Evolutionary conservation across 2,329 filamentous ascomycete species (phyloP).

Genomic region (Paradendryphiella salina): DNA sequence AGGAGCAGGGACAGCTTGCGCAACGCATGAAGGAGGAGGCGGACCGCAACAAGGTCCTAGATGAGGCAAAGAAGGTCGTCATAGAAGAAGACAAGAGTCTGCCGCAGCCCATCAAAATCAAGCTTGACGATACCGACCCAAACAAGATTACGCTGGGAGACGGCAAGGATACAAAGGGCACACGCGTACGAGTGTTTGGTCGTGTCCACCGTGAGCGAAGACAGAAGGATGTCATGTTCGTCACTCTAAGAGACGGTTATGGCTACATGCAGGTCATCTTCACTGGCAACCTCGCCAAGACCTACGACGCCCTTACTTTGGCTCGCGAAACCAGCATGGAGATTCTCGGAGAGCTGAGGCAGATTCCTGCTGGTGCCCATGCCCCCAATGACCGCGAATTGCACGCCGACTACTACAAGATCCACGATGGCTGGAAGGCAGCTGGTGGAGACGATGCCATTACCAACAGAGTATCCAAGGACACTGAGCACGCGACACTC

Average conservation of each 20-base stretch:
- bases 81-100: conserved; percentile 71
- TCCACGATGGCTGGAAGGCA: conserved; percentile 68
- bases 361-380: conserved; percentile 74
- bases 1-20: conserved; percentile 72
- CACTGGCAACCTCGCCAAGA: conserved; percentile 79
- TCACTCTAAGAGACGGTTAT: conserved; percentile 84
- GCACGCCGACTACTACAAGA: conserved; percentile 84
- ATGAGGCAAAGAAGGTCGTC: conserved; percentile 79
- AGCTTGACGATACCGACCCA: conserved; percentile 69
- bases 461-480: conserved; percentile 75
- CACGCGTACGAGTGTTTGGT: conserved; percentile 77
- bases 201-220: conserved; percentile 78
- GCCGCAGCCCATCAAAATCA: conserved; percentile 74
- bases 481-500: conserved; percentile 71
- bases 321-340: conserved; percentile 86
- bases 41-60: conserved; percentile 70
- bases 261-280: conserved; percentile 84
- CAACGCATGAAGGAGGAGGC: conserved; percentile 73
- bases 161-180: conserved; percentile 62
- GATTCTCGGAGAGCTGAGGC: conserved; percentile 79
- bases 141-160: conserved; percentile 60
- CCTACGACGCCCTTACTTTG: conserved; percentile 86
- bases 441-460: conserved; percentile 88
- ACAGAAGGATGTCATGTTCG: conserved; percentile 84
- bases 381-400: conserved; percentile 86